Base-by-base conservation (phyloP, 257 asterid genomes). In the Henckelia pumila region DNA sequence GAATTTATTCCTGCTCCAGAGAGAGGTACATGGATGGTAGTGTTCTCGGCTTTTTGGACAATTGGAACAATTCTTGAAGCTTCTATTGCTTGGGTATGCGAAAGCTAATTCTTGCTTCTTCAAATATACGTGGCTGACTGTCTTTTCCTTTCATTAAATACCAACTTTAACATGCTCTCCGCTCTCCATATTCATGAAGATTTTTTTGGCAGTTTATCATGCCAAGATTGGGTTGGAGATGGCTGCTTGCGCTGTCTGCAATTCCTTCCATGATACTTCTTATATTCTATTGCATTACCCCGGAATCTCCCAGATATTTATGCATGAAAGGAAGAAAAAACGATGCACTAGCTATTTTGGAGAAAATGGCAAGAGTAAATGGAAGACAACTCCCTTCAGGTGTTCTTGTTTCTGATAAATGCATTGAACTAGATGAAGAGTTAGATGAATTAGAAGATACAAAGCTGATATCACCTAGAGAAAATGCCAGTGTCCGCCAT, bases 21-120 rank as follows among this genome's bases (percentile, higher is more conserved):
- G 66, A 75, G 92, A 79, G 96, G 96, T 72, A 69, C 87, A 61
- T 89, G 95, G 92, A 85, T 87, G 89, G 86, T 87, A 37, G 77
- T 83, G 8, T 83, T 83, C 72, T 83, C 96, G 29, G 80, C 86
- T 63, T 89, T 89, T 81, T 89, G 95, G 92, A 85, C 49, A 0
- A 37, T 85, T 71, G 96, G 96, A 66, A 83, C 88, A 28, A 66
- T 85, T 73, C 74, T 79, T 78, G 96, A 86, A 78, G 95, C 95
- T 76, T 77, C 90, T 35, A 81, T 86, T 76, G 96, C 96, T 66
- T 88, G 91, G 96, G 96, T 88, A 86, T 57, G 85, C 53, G 60
- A 21, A 13, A 29, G 13, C 53, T 62, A 26, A 63, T 47, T 63
- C 53, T 24, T 24, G 44, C 64, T 68, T 56, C 59, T 40, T 60